Conservation (phyloP, 257 asterid genomes). For the Phtheirospermum japonicum region DNA sequence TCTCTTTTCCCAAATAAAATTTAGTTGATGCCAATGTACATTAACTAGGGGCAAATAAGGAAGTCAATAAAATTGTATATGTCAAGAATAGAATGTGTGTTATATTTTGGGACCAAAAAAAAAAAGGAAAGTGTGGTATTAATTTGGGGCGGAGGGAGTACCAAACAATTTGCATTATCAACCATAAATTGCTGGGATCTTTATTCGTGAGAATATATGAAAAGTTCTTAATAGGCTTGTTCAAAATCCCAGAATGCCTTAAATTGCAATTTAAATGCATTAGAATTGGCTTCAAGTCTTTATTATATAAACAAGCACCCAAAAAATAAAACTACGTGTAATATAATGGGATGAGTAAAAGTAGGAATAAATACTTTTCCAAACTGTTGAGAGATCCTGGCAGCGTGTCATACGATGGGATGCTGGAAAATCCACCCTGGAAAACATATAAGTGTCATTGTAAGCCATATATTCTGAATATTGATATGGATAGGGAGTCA, state of each 20-base stretch:
- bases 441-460: slow-evolving; percentile 21
- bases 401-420: slow-evolving; percentile 59
- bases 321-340: background rate
- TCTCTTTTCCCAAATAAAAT: too few relatives aligned
- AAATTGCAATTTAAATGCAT: background rate
- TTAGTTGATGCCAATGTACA: too few relatives aligned
- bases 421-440: slow-evolving; percentile 79
- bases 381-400: slow-evolving; percentile 54
- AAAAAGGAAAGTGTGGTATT: too few relatives aligned
- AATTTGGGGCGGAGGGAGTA: too few relatives aligned
- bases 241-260: background rate
- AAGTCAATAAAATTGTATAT: too few relatives aligned
- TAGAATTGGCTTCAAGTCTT: slow-evolving; percentile 7
- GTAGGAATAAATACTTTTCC: slow-evolving; percentile 53
- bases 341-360: background rate
- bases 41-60: too few relatives aligned
- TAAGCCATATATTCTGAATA: slow-evolving; percentile 15
- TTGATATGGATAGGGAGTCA: slow-evolving; percentile 7
- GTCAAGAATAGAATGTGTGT: too few relatives aligned
- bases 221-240: background rate
- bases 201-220: background rate
- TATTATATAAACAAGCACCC: background rate
- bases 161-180: background rate
- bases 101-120: too few relatives aligned
- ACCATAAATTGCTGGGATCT: too few relatives aligned